A percentile compares a stretch with the other conserved stretches of the same genome.
Conservation (phyloP, 371 early-diverging fungal species). For the Globomyces sp. region DNA sequence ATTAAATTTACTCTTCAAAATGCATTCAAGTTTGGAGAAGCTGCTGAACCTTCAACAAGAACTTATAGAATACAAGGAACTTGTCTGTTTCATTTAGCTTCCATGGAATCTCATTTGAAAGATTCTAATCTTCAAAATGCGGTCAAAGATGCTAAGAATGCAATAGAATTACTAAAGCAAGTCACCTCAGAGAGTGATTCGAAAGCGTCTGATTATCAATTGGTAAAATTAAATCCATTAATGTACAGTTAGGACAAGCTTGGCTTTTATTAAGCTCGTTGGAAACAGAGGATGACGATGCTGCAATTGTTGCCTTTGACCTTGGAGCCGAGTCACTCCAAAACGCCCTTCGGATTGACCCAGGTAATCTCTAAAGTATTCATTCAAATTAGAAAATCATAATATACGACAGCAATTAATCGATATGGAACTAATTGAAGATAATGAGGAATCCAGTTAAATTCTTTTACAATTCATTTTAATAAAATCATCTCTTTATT, state of each 20-base stretch:
- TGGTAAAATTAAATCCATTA: not conserved
- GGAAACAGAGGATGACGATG: slow-evolving; percentile 20
- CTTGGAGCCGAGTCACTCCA: slow-evolving; percentile 8
- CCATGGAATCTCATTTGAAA: slow-evolving; percentile 8
- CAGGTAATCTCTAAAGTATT: slow-evolving; percentile 8
- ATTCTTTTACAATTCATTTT: not conserved
- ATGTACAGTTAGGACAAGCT: slow-evolving; percentile 22
- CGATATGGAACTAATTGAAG: slow-evolving; percentile 14
- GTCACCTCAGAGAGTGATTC: not conserved
- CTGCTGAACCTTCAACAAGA: not conserved
- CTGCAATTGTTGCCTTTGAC: slow-evolving; percentile 21
- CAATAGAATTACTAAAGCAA: slow-evolving; percentile 11
- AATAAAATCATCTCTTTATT: not conserved
- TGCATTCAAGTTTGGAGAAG: not conserved
- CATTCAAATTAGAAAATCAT: slow-evolving; percentile 10
- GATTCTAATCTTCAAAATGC: not conserved
- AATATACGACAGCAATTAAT: slow-evolving; percentile 3
- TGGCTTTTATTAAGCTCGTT: slow-evolving; percentile 22
- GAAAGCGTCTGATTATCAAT: slow-evolving; percentile 10
- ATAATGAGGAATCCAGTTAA: not conserved
- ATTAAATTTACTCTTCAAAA: not conserved
- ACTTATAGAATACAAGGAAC: not conserved
- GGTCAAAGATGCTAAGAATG: slow-evolving; percentile 7
- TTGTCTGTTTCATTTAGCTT: not conserved
- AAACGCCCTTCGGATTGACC: slow-evolving; percentile 7